Evolutionary conservation across 805 yeast species (phyloP).

Genomic region (Metschnikowia cubensis): DNA sequence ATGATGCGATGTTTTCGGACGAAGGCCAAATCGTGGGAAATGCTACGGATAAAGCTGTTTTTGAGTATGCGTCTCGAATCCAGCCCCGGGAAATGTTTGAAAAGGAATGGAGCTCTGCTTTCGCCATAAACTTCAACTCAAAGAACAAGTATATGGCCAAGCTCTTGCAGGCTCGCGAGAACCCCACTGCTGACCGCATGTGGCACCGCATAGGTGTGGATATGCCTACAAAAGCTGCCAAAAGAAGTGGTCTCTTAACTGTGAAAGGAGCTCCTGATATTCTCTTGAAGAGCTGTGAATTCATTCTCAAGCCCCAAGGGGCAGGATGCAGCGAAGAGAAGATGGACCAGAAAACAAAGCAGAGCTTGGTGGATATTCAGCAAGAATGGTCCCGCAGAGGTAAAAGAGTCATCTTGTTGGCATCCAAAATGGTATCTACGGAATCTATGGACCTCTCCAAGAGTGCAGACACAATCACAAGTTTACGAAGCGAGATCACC

Average conservation of each 20-base stretch:
- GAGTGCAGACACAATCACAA: slow-evolving; percentile 12
- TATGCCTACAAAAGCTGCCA: slow-evolving; percentile 9
- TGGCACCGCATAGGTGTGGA: slow-evolving; percentile 10
- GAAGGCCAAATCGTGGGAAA: slow-evolving; percentile 35
- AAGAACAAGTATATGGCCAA: slow-evolving; percentile 44
- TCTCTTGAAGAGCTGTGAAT: slow-evolving; percentile 28
- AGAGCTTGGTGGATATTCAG: slow-evolving; percentile 25
- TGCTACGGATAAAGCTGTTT: slow-evolving; percentile 47
- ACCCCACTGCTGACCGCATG: slow-evolving; percentile 1
- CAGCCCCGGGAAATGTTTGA: slow-evolving; percentile 11
- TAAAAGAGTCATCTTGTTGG: slow-evolving; percentile 31
- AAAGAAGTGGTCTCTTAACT: slow-evolving; percentile 20
- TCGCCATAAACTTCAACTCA: slow-evolving; percentile 42
- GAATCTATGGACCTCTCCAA: slow-evolving; percentile 11
- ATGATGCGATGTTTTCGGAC: slow-evolving; percentile 24
- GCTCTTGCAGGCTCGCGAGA: slow-evolving; percentile 19
- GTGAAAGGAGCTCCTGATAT: slow-evolving; percentile 49
- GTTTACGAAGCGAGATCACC: slow-evolving; percentile 15
- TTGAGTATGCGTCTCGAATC: slow-evolving; percentile 29
- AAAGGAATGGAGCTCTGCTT: slow-evolving; percentile 21
- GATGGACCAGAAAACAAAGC: slow-evolving; percentile 15
- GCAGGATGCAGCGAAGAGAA: slow-evolving; percentile 7
- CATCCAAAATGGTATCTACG: slow-evolving; percentile 21
- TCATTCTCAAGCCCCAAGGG: slow-evolving; percentile 7
- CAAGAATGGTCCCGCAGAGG: slow-evolving; percentile 35